Base-by-base conservation (phyloP, 805 yeast genomes). In the Priceomyces castillae region DNA sequence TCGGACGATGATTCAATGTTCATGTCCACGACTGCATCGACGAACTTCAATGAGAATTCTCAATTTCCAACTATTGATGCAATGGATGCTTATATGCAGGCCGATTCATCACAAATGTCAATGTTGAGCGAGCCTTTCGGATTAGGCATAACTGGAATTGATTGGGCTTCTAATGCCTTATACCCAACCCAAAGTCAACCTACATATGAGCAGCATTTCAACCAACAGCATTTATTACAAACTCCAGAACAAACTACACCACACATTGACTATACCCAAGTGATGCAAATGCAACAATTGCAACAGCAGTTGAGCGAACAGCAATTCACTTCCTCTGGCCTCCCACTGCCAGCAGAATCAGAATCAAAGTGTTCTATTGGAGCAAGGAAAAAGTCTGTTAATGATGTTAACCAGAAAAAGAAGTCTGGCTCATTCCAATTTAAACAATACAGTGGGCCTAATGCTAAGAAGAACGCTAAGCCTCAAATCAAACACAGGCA, bases 361-460 rank as follows among this genome's bases (percentile, higher is more conserved):
- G 40, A 37, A 17, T 23, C 26, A 10, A 39, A 31, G 14, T 39
- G 14, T 4, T 18, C 46, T 23, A 40, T 34, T 15, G 33, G 43
- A n/a, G 59, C 57, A 44, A 57, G 54, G 40, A 57, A 67, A 22
- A 58, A 59, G 43, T 58, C 67, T 3, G 50, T 57, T 2, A 49
- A 62, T 26, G 53, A 50, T 25, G 40, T 46, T 2, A 23, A 30
- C n/a, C 46, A 53, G 4, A 46, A 39, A 34, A 45, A 41, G 37
- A 41, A 31, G 18, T 14, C 34, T 2, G 26, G 40, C 7, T 18
- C 40, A 10, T 51, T 59, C 38, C 65, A 59, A 40, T 61, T 61
- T 55, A 62, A 62, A 42, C 52, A 58, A 4, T 62, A 62, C 56
- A 60, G 51, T 19, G 66, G 64, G 7, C 67, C 67, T 19, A 50